Base-by-base conservation (phyloP, 2,329 filamentous ascomycete genomes). In the Rutstroemia sydowiana region DNA sequence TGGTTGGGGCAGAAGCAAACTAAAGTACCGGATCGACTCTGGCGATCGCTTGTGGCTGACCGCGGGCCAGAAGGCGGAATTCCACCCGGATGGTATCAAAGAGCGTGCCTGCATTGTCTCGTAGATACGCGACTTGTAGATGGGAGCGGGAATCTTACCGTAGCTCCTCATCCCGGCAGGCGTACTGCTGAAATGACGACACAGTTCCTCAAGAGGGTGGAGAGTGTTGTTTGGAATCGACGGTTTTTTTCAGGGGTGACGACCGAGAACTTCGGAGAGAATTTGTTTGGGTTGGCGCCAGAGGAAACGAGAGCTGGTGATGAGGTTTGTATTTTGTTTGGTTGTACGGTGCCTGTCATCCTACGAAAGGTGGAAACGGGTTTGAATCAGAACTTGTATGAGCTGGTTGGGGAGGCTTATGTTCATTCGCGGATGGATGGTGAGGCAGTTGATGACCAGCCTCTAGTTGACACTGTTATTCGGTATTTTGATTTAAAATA, bases 21-120 rank as follows among this genome's bases (percentile, higher is more conserved):
- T 20, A 20, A 36, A 45, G 45, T 56, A 0, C 57, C 55, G 1
- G 53, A 56, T 10, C 13, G n/a, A 13, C 51, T 57, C 39, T 59
- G 48, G 52, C 36, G 54, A 13, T 55, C 52, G 4, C 23, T 60
- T 13, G 55, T 60, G 16, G 54, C 55, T 18, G 51, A 60, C 36
- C 50, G 54, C 6, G 50, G 53, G 2, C 49, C 39, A 5, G 18
- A 56, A 18, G 54, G 52, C 10, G 31, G 37, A 0, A 40, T 52
- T 21, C 23, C 39, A 5, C 54, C 51, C 8, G 41, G 37, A 1
- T 55, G 51, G 54, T 55, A 59, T 26, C 43, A 39, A 10, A 45
- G 50, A 8, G 54, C 52, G 11, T 53, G 53, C 14, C 18, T 47
- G 4, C 48, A 54, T 13, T 51, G 45, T 4, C 30, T 60, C 2